phyloP scores from a whole-genome alignment of 805 yeast genomes.

The Hyphopichia homilentoma region DNA sequence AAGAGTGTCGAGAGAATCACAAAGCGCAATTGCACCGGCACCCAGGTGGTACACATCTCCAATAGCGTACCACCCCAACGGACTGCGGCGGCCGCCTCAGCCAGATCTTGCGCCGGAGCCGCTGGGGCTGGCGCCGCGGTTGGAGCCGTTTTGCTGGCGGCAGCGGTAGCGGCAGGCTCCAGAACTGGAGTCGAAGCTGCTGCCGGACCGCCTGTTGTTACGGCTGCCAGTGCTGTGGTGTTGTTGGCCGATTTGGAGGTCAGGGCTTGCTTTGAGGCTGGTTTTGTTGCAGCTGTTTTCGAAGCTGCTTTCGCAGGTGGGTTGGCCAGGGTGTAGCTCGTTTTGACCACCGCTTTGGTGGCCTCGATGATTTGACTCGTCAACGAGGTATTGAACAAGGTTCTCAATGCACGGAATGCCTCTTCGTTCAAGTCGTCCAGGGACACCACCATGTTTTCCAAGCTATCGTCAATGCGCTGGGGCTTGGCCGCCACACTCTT shows the following conservation, averaged over 20 bases:
- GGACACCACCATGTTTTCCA: constrained; percentile 34
- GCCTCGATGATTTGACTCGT: constrained; percentile 57
- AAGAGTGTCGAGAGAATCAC: constrained; percentile 48
- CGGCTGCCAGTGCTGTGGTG: too few relatives aligned
- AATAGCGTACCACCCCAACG: constrained; percentile 57
- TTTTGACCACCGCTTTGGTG: constrained; percentile 47
- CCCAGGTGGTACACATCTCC: constrained; percentile 66
- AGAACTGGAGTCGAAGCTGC: too few relatives aligned
- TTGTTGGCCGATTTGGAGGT: too few relatives aligned
- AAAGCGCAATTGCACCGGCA: constrained; percentile 78
- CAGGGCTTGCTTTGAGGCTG: too few relatives aligned
- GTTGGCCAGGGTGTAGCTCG: constrained; percentile 40
- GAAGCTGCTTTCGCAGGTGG: too few relatives aligned
- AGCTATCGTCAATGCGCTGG: constrained; percentile 19
- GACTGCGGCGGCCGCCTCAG: constrained; percentile 19
- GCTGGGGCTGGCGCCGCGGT: too few relatives aligned
- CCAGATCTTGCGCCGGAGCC: neutral
- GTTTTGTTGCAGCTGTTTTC: too few relatives aligned
- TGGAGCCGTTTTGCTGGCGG: too few relatives aligned
- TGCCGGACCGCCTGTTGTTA: too few relatives aligned
- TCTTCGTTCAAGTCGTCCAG: constrained; percentile 42
- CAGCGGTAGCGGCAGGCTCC: too few relatives aligned
- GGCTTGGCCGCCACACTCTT: constrained; percentile 12
- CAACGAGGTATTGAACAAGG: constrained; percentile 62
- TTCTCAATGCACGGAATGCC: constrained; percentile 47